Conservation (phyloP, 1,284 basidiomycete genomes). For the Tylopilus sp. region DNA sequence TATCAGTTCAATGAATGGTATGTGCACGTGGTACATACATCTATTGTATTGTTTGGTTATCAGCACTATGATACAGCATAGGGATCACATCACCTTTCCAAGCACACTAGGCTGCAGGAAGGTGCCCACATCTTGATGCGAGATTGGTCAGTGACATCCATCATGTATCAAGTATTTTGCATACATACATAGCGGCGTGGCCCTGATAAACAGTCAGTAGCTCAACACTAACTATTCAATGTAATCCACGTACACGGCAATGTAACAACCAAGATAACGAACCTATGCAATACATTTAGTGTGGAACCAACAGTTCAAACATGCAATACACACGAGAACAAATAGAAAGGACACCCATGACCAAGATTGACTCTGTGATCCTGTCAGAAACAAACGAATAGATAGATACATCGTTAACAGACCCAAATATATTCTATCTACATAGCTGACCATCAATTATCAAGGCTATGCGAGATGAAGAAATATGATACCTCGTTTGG, state of each 20-base stretch:
- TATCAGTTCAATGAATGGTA: no score
- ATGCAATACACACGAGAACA: not conserved
- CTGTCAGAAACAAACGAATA: not conserved
- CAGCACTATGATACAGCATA: no score
- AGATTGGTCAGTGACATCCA: not conserved
- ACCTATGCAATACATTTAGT: not conserved
- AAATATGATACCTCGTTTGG: conserved; percentile 17
- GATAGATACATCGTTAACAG: not conserved
- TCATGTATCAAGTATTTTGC: not conserved
- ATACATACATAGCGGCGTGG: not conserved
- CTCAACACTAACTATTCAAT: not conserved
- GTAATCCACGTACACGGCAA: not conserved
- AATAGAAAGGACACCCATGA: conserved; percentile 8
- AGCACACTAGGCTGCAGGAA: no score
- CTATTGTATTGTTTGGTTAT: no score
- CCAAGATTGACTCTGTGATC: conserved; percentile 2
- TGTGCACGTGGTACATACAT: no score
- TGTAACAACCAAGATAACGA: conserved; percentile 9
- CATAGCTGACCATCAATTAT: no score
- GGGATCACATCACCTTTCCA: no score
- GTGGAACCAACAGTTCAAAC: no score
- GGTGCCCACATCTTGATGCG: no score
- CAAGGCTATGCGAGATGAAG: no score
- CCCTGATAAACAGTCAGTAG: not conserved
- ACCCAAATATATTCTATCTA: conserved; percentile 16